Evolutionary conservation across 2,329 filamentous ascomycete genomes (phyloP), one percentile per base, ranked within the genome.

Genomic region (Falciphora oryzae): DNA sequence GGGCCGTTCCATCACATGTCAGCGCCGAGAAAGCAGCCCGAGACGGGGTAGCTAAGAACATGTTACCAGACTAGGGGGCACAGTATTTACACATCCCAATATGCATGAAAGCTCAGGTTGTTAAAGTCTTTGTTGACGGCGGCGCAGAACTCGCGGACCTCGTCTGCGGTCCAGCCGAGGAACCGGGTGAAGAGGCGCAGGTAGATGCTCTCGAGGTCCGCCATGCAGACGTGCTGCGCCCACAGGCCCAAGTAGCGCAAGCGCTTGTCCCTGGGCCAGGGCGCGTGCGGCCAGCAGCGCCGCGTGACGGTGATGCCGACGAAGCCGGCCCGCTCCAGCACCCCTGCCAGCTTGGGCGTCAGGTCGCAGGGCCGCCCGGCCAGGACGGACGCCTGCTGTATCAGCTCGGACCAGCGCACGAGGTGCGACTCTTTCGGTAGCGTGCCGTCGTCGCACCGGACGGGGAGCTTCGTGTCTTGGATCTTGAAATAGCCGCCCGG

Each of bases 401-500:
- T 65, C n/a, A 64, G 57, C 4, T 64, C 38, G 35, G 66, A 59
- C 69, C 68, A 70, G 27, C 57, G 65, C 11, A 32, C 63, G 1
- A 77, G 63, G 7, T 68, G 68, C 0, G 70, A 75, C 16, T 70
- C 72, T 0, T 70, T 65, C 1, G 70, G 63, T 1, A 77, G 63
- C 0, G 71, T 73, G 59, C 69, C 73, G 64, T 77, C 75, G 66
- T 76, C 74, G 65, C 72, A 73, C 22, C 67, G 63, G 57, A 74
- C 65, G 44, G 71, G 64, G 22, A 74, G 70, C 29, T 66, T 66
- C 25, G 72, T 64, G 64, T 74, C 73, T 13, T 73, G 72, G 29
- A 75, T 66, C 60, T 77, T 74, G 27, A 76, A 66, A 65, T 73
- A 75, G 57, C 75, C 75, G 53, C 71, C 74, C 2, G 75, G 71